These are phyloP conservation scores for Xylaria sp. DNA, from an alignment of 2,329 filamentous ascomycete genomes.

Conservation along the genomic window DNA sequence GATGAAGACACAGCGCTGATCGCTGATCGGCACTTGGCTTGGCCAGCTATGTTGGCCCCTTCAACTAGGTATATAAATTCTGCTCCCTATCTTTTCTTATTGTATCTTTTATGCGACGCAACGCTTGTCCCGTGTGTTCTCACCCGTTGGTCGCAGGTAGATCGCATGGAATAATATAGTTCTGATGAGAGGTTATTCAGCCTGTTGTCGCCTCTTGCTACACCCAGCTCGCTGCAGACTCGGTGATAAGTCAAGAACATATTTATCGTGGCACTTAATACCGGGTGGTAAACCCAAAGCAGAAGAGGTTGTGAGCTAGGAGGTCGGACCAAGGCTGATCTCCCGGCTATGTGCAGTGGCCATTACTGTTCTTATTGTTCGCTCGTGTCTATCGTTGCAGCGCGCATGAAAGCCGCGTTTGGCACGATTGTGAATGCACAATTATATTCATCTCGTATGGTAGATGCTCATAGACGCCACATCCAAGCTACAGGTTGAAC, in stretches of 20 bases:
- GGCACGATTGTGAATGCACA: conserved; percentile 18
- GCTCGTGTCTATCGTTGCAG: conserved; percentile 15
- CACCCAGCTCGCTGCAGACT: not conserved
- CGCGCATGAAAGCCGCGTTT: conserved; percentile 18
- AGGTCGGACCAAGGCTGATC: conserved; percentile 20
- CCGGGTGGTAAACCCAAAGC: conserved; percentile 4
- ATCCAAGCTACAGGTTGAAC: not conserved
- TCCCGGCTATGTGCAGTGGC: conserved; percentile 26
- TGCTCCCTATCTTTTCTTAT: not conserved
- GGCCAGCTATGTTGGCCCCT: conserved; percentile 18
- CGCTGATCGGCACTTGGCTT: conserved; percentile 29
- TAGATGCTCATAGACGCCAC: conserved; percentile 1
- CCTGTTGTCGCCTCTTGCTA: not conserved
- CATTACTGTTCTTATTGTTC: conserved; percentile 25
- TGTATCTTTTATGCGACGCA: conserved; percentile 6
- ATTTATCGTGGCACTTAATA: conserved; percentile 11
- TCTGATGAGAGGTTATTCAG: conserved; percentile 16
- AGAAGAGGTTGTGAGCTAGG: conserved; percentile 4
- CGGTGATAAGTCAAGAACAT: not conserved
- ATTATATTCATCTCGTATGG: not conserved
- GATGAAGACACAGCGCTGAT: conserved; percentile 26
- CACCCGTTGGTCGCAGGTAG: not conserved
- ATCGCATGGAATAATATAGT: conserved; percentile 19
- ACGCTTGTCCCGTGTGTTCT: conserved; percentile 2
- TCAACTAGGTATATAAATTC: conserved; percentile 1